phyloP scores from a whole-genome alignment of 73 alveolate species.

The Paramecium primaurelia region DNA sequence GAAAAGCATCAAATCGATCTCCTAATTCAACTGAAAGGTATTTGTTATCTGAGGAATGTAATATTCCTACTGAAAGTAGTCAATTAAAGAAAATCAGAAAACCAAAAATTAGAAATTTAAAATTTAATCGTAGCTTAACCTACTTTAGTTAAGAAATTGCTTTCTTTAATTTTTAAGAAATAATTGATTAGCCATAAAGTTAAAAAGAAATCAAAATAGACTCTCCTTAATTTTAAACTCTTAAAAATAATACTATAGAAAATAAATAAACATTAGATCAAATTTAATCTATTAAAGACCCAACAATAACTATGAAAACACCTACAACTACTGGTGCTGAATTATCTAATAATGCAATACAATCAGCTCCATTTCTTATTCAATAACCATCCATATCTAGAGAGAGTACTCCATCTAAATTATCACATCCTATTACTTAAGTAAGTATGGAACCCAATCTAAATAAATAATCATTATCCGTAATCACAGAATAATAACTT shows the following conservation, averaged over 20 bases:
- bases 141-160: background rate
- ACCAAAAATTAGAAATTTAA: background rate
- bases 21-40: conserved; percentile 26
- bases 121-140: background rate
- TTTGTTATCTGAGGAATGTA: conserved; percentile 13
- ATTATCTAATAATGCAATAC: background rate
- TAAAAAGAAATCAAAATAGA: background rate
- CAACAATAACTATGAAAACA: background rate
- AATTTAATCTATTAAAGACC: background rate
- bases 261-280: background rate
- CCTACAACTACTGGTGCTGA: background rate
- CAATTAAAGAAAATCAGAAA: background rate
- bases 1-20: background rate
- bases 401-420: background rate
- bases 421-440: background rate
- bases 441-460: background rate
- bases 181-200: background rate
- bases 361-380: background rate
- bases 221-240: background rate
- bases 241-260: background rate
- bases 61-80: background rate
- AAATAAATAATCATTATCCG: background rate
- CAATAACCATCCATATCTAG: background rate
- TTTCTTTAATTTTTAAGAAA: background rate
- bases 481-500: background rate